phyloP scores from a whole-genome alignment of 2,329 filamentous ascomycete species.

The Pseudogymnoascus sp. region DNA sequence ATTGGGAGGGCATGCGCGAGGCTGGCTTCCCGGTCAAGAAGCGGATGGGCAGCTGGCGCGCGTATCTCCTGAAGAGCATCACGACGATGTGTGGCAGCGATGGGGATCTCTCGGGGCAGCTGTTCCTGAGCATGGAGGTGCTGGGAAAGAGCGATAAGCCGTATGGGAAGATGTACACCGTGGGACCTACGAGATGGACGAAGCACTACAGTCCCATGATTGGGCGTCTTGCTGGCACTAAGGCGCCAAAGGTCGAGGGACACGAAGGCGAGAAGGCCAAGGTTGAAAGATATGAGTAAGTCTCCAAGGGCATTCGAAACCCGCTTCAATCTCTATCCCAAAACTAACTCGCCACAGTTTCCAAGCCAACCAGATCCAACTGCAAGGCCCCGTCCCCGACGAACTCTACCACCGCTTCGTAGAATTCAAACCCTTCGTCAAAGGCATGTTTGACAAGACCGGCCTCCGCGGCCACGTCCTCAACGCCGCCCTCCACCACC shows the following conservation, averaged over 20 bases:
- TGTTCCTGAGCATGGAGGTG: conserved; percentile 70
- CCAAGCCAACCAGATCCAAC: conserved; percentile 85
- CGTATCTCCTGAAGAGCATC: conserved; percentile 67
- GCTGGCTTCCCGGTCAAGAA: conserved; percentile 68
- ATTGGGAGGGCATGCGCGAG: conserved; percentile 62
- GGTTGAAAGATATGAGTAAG: conserved; percentile 70
- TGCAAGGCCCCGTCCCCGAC: conserved; percentile 72
- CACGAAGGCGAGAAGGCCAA: conserved; percentile 41
- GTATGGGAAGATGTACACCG: conserved; percentile 66
- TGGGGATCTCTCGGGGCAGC: conserved; percentile 59
- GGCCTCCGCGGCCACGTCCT: conserved; percentile 74
- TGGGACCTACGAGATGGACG: conserved; percentile 68
- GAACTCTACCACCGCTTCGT: conserved; percentile 86
- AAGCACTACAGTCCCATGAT: conserved; percentile 87
- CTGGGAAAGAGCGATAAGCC: conserved; percentile 66
- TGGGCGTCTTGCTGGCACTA: conserved; percentile 68
- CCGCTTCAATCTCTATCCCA: not conserved
- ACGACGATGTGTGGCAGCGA: conserved; percentile 54
- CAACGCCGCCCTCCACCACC: conserved; percentile 80
- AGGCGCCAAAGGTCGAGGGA: conserved; percentile 54
- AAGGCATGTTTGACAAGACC: conserved; percentile 74
- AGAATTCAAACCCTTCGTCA: conserved; percentile 85
- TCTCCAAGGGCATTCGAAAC: not conserved
- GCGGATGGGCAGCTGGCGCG: conserved; percentile 77
- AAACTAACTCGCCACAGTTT: conserved; percentile 50